Evolutionary conservation across 371 early-diverging fungal genomes (phyloP).

Genomic region (Syncephalis fuscata): DNA sequence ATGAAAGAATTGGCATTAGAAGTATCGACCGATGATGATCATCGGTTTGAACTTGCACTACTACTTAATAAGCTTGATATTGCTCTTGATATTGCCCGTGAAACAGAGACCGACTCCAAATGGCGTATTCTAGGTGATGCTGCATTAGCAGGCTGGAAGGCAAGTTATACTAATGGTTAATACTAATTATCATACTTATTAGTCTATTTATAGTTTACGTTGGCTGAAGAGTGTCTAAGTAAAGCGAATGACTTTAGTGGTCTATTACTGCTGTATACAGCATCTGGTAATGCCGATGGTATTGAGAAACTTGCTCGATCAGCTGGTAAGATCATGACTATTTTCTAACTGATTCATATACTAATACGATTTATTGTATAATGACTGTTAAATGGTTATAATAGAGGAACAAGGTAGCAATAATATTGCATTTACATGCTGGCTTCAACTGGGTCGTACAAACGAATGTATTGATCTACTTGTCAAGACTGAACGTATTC

Average conservation of each 20-base stretch:
- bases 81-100: conserved; percentile 75
- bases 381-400: no score
- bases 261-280: conserved; percentile 73
- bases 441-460: conserved; percentile 48
- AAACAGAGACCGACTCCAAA: conserved; percentile 62
- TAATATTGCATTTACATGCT: conserved; percentile 82
- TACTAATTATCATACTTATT: neutral
- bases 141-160: conserved; percentile 73
- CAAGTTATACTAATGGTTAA: neutral
- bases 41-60: conserved; percentile 88
- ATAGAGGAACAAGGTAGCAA: conserved; percentile 42
- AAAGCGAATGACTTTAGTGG: conserved; percentile 82
- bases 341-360: neutral
- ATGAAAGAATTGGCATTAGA: conserved; percentile 81
- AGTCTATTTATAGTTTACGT: neutral
- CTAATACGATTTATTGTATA: conserved; percentile 17
- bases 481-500: conserved; percentile 66
- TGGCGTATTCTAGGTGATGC: conserved; percentile 86
- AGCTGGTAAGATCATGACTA: conserved; percentile 32
- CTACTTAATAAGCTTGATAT: conserved; percentile 65
- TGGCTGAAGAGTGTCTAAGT: conserved; percentile 81
- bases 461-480: conserved; percentile 71
- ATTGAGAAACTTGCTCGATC: conserved; percentile 50
- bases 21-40: conserved; percentile 85
- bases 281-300: conserved; percentile 66